Evolutionary conservation across 768 basidiomycete species (phyloP).

Genomic region (Podaxis sp.): DNA sequence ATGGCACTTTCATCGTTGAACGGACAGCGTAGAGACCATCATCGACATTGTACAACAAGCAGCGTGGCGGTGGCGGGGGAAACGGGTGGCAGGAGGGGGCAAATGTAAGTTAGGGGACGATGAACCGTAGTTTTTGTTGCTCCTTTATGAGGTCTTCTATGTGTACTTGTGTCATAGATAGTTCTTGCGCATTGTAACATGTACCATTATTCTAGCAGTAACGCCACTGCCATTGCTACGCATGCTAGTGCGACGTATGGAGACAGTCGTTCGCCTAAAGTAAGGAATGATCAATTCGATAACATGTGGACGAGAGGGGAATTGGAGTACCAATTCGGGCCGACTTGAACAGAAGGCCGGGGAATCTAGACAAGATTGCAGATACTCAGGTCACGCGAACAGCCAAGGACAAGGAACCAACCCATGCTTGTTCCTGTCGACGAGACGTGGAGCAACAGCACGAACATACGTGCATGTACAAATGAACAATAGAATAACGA

Average conservation of each 20-base stretch:
- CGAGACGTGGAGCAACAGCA: conserved; percentile 81
- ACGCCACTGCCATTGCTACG: conserved; percentile 84
- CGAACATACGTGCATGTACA: conserved; percentile 98
- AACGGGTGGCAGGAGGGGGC: conserved; percentile 28
- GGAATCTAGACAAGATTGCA: conserved; percentile 52
- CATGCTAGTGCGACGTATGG: conserved; percentile 96
- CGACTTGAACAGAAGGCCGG: conserved; percentile 92
- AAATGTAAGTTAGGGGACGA: conserved; percentile 17
- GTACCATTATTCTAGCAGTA: conserved; percentile 40
- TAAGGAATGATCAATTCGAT: conserved; percentile 1
- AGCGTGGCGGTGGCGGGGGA: conserved; percentile 23
- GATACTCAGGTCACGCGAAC: background rate
- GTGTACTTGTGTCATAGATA: conserved; percentile 24
- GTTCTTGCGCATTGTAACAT: conserved; percentile 21
- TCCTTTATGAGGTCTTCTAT: conserved; percentile 5
- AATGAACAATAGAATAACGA: conserved; percentile 89
- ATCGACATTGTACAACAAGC: conserved; percentile 45
- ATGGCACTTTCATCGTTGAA: conserved; percentile 91
- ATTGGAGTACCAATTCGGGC: conserved; percentile 80
- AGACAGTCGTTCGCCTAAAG: conserved; percentile 86
- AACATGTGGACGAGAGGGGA: conserved; percentile 5
- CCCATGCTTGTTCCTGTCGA: conserved; percentile 96
- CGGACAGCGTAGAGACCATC: conserved; percentile 67
- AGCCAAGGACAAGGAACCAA: conserved; percentile 32
- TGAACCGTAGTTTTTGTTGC: background rate